phyloP scores from a whole-genome alignment of 1,284 basidiomycete genomes.

The Ustilago sp. region DNA sequence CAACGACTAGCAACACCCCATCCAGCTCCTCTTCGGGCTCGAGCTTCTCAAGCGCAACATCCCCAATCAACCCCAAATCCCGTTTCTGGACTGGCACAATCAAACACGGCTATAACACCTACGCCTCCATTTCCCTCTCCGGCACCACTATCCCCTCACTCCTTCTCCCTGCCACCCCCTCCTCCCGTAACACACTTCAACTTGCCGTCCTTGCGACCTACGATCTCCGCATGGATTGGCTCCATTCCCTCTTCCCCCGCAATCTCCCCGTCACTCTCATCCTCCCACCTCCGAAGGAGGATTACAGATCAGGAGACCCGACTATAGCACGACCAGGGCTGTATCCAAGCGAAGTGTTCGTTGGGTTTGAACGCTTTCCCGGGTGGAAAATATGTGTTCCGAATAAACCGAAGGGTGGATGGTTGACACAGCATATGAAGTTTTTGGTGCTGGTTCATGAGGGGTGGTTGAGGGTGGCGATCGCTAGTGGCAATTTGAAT shows the following conservation, averaged over 20 bases:
- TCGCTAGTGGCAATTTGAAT: slow-evolving; percentile 63
- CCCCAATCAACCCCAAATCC: slow-evolving; percentile 33
- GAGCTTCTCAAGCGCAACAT: slow-evolving; percentile 14
- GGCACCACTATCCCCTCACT: slow-evolving; percentile 49
- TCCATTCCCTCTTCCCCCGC: slow-evolving; percentile 53
- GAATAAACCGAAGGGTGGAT: slow-evolving; percentile 44
- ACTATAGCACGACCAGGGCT: slow-evolving; percentile 40
- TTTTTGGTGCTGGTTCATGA: slow-evolving; percentile 59
- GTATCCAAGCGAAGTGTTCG: slow-evolving; percentile 41
- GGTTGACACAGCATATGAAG: slow-evolving; percentile 63
- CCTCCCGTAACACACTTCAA: slow-evolving; percentile 37
- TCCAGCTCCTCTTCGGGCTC: not conserved
- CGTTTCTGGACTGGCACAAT: slow-evolving; percentile 63
- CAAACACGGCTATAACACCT: slow-evolving; percentile 59
- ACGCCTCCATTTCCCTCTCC: slow-evolving; percentile 16
- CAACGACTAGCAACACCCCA: not conserved
- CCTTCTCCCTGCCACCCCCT: slow-evolving; percentile 52
- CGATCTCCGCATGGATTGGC: slow-evolving; percentile 63
- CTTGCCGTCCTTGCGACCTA: slow-evolving; percentile 60
- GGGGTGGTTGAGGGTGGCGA: slow-evolving; percentile 51
- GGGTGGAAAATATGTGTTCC: slow-evolving; percentile 59
- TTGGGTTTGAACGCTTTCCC: slow-evolving; percentile 24
- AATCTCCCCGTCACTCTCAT: slow-evolving; percentile 56
- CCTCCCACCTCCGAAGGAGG: slow-evolving; percentile 47
- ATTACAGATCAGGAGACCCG: slow-evolving; percentile 27